These are phyloP conservation scores for Saraca asoca DNA, from an alignment of 331 rosid species.

Conservation along the genomic window DNA sequence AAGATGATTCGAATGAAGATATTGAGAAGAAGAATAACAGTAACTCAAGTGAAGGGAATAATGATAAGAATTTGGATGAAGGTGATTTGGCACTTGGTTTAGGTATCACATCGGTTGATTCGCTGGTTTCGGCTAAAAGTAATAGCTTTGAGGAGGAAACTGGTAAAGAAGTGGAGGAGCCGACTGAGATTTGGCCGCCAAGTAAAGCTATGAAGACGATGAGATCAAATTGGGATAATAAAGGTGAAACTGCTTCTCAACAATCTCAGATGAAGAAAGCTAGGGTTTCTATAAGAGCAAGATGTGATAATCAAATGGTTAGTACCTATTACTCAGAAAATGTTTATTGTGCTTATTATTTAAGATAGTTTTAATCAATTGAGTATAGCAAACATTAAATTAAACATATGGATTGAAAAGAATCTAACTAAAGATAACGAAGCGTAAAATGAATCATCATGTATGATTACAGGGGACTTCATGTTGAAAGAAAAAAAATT, in stretches of 20 bases:
- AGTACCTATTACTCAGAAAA: constrained; percentile 20
- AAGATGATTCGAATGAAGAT: background rate
- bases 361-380: background rate
- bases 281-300: constrained; percentile 72
- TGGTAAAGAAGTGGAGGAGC: constrained; percentile 36
- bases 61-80: constrained; percentile 28
- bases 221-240: constrained; percentile 30
- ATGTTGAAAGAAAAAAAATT: too few species aligned
- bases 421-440: too few species aligned
- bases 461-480: too few species aligned
- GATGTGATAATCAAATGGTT: constrained; percentile 64
- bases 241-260: constrained; percentile 37
- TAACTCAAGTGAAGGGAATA: background rate
- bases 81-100: constrained; percentile 52
- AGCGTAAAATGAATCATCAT: too few species aligned
- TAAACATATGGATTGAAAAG: too few species aligned
- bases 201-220: constrained; percentile 43
- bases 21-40: constrained; percentile 33
- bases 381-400: too few species aligned
- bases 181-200: constrained; percentile 47
- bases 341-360: background rate
- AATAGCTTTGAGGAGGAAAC: constrained; percentile 27
- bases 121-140: constrained; percentile 26
- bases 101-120: constrained; percentile 40
- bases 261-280: constrained; percentile 51